Conservation (phyloP, 768 basidiomycete species). For the Boletus edulis region DNA sequence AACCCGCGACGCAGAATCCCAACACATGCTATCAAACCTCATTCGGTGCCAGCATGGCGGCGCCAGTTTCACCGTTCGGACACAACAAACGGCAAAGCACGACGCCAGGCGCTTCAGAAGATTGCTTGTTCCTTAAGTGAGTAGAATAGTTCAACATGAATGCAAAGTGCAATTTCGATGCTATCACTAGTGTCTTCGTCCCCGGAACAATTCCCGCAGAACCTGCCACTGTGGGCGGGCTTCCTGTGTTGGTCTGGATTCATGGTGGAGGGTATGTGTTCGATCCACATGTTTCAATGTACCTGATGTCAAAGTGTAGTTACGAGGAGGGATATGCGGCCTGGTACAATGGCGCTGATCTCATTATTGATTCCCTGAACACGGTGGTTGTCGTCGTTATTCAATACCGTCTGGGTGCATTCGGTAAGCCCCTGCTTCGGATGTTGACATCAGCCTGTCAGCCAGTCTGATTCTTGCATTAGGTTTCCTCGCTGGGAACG, state of each 20-base stretch:
- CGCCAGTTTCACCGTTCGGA: conserved; percentile 1
- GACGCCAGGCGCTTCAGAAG: conserved; percentile 21
- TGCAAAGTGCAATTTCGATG: neutral
- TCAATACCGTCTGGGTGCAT: conserved; percentile 35
- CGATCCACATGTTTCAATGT: neutral
- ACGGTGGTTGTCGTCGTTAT: conserved; percentile 28
- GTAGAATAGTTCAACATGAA: neutral
- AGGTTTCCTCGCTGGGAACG: conserved; percentile 33
- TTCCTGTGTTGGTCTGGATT: conserved; percentile 37
- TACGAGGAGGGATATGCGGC: conserved; percentile 22
- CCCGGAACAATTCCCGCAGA: conserved; percentile 4
- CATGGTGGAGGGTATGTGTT: conserved; percentile 34
- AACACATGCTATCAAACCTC: conserved; percentile 23
- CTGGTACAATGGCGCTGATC: conserved; percentile 17
- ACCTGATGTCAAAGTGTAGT: conserved; percentile 7
- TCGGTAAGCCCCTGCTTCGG: conserved; percentile 20
- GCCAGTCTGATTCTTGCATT: neutral
- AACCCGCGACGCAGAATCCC: conserved; percentile 28
- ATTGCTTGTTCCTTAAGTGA: conserved; percentile 30
- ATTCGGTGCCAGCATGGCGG: conserved; percentile 3
- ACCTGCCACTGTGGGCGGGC: neutral
- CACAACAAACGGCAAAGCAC: conserved; percentile 6
- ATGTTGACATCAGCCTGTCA: neutral
- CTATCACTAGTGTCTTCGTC: conserved; percentile 7
- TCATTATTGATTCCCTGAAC: conserved; percentile 24